Conservation (phyloP, 371 early-diverging fungal genomes). For the Circinella minor region DNA sequence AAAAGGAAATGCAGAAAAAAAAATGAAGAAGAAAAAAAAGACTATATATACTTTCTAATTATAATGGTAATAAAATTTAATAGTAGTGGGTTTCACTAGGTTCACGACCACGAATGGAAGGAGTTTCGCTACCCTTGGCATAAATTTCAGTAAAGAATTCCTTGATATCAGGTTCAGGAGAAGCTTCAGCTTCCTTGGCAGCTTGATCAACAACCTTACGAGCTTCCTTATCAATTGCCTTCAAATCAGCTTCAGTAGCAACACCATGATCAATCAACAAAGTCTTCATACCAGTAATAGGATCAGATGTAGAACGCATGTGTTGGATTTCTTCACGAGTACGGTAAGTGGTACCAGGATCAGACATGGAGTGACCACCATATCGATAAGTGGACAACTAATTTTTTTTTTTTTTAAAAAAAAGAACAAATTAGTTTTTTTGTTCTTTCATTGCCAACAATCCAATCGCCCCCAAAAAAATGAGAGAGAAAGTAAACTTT, state of each 20-base stretch:
- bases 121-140: slow-evolving; percentile 74
- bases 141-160: slow-evolving; percentile 89
- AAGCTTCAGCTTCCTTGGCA: slow-evolving; percentile 81
- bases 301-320: slow-evolving; percentile 94
- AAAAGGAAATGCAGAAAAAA: background rate
- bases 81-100: slow-evolving; percentile 71
- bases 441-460: too few relatives aligned
- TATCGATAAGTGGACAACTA: slow-evolving; percentile 95
- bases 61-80: slow-evolving; percentile 42
- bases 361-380: slow-evolving; percentile 99
- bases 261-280: slow-evolving; percentile 73
- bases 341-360: slow-evolving; percentile 97
- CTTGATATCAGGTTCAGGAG: slow-evolving; percentile 76
- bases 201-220: slow-evolving; percentile 87
- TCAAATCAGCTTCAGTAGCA: slow-evolving; percentile 87
- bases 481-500: too few relatives aligned
- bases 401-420: too few relatives aligned
- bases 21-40: background rate
- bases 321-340: slow-evolving; percentile 98
- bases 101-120: slow-evolving; percentile 80
- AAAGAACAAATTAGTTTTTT: too few relatives aligned
- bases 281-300: slow-evolving; percentile 91
- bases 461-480: too few relatives aligned
- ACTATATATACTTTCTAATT: background rate
- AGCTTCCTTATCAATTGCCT: slow-evolving; percentile 92